Evolutionary conservation across 169 alveolate genomes (phyloP), one percentile per base, ranked within the genome.

Genomic region (Plasmodium knowlesi): DNA sequence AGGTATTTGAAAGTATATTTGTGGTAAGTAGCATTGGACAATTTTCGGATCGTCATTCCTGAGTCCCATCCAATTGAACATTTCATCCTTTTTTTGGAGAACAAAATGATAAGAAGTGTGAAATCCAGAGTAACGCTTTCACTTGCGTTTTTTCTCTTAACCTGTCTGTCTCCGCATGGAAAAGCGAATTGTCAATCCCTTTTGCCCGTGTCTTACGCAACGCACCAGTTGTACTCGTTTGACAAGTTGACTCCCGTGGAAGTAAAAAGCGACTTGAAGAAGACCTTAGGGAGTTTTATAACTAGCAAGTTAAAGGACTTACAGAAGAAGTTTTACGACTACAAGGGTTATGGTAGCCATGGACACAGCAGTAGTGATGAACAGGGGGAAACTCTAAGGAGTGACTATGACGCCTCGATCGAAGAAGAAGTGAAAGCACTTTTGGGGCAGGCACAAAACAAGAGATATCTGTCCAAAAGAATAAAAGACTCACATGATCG

Each of bases 401-500:
- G 71, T 16, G 93, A 76, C 19, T 86, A 86, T 78, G 81, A 76
- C 53, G 28, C 86, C 22, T 86, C 93, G 2, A 43, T 86, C 61
- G 93, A 78, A 74, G 93, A 86, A 53, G 88, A 86, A 79, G 81
- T 86, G 71, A 86, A 86, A 76, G 70, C 85, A 1, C 72, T 86
- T 34, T 72, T 86, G 30, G 53, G 80, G 41, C 76, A 86, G 80
- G 85, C 93, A 3, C 30, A 78, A 34, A 86, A 86, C 46, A 86
- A 86, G 39, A 86, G 93, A 79, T 54, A 37, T 5, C 71, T 86
- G 22, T 76, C 93, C 32, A 86, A 86, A 86, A 61, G 81, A 71
- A 86, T 86, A 86, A 86, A 71, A 54, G 61, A 37, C 25, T 86
- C 93, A 25, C 81, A 86, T 86, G 86, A 86, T 50, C 85, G 93